phyloP scores from a whole-genome alignment of 768 basidiomycete genomes.

The Leccinum fibrillosum region DNA sequence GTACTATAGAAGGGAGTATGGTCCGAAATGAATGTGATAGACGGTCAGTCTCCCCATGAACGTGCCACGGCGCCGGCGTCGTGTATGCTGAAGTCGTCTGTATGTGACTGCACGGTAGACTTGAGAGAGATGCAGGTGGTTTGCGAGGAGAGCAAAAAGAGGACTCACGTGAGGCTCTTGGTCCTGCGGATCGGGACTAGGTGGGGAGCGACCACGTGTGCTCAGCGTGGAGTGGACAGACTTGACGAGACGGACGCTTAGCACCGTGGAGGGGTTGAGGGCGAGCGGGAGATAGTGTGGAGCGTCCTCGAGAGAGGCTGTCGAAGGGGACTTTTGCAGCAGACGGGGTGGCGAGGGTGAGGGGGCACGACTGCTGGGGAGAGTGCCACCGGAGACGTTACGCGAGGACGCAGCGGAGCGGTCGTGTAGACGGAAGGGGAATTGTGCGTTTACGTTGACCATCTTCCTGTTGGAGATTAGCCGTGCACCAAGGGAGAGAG shows the following conservation, averaged over 20 bases:
- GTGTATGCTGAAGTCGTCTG: constrained; percentile 27
- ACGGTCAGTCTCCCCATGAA: constrained; percentile 32
- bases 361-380: constrained; percentile 14
- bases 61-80: constrained; percentile 34
- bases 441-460: constrained; percentile 61
- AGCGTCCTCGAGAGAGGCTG: constrained; percentile 22
- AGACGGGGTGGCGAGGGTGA: constrained; percentile 22
- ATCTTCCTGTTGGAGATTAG: constrained; percentile 48
- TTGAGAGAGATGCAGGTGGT: constrained; percentile 6
- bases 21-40: constrained; percentile 32
- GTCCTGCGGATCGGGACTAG: constrained; percentile 2
- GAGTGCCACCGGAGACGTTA: constrained; percentile 33
- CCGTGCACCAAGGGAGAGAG: background rate
- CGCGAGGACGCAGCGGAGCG: constrained; percentile 30
- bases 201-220: constrained; percentile 19
- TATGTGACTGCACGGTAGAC: constrained; percentile 10
- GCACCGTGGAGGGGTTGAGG: constrained; percentile 7
- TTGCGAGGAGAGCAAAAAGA: background rate
- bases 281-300: constrained; percentile 8
- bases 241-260: constrained; percentile 27
- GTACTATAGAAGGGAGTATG: constrained; percentile 12
- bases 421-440: constrained; percentile 58
- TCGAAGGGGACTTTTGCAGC: constrained; percentile 21
- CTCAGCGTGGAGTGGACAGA: constrained; percentile 1
- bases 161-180: constrained; percentile 15